Evolutionary conservation across 164 flowering plant genomes (phyloP).

Genomic region (Vitis rotundifolia): DNA sequence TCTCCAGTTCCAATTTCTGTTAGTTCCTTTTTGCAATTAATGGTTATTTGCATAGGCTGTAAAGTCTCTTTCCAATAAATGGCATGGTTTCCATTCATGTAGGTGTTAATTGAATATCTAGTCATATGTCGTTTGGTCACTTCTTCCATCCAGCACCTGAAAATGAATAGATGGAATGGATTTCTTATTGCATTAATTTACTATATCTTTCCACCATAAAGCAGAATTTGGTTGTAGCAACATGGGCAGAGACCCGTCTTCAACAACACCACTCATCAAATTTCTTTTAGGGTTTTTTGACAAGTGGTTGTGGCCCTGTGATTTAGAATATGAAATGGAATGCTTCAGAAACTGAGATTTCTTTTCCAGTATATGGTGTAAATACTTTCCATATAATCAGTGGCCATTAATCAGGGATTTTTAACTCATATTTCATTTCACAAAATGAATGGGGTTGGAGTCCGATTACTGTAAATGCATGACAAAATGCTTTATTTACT

Average conservation of each 20-base stretch:
- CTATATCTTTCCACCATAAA: background rate
- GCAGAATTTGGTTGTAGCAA: background rate
- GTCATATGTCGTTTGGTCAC: no score
- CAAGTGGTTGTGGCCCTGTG: no score
- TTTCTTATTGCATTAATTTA: background rate
- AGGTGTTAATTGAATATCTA: no score
- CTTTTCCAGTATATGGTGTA: background rate
- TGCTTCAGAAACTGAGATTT: background rate
- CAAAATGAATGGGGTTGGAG: background rate
- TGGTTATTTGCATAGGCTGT: no score
- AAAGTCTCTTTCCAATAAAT: no score
- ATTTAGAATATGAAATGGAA: background rate
- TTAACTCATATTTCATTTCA: background rate
- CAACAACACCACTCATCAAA: no score
- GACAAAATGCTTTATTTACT: background rate
- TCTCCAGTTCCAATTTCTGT: no score
- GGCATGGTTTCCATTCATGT: no score
- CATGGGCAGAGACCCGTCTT: background rate
- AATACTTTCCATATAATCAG: background rate
- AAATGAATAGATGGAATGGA: background rate
- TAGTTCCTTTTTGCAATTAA: no score
- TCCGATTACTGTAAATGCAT: background rate
- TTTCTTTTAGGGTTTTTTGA: no score
- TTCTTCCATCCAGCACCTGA: background rate
- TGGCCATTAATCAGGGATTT: background rate